Conservation (phyloP, 495 filamentous ascomycete genomes). For the Podospora comata region DNA sequence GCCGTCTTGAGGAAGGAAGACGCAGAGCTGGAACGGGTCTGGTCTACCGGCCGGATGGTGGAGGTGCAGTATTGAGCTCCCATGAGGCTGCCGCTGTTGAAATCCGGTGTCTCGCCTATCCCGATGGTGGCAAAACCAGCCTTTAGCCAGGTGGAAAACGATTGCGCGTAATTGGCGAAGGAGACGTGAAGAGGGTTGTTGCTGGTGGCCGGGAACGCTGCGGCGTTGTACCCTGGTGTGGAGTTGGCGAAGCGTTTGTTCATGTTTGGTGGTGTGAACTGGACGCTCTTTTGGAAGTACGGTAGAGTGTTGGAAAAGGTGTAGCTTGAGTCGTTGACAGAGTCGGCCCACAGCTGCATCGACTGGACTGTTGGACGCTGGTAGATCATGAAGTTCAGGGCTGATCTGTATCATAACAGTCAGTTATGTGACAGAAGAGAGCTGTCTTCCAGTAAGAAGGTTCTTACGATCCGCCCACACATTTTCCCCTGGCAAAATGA, state of each 20-base stretch:
- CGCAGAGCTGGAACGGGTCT: constrained; percentile 27
- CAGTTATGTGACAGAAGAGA: not conserved
- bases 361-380: constrained; percentile 6
- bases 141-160: constrained; percentile 16
- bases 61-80: constrained; percentile 40
- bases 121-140: constrained; percentile 37
- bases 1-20: constrained; percentile 1
- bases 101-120: constrained; percentile 34
- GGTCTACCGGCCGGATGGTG: constrained; percentile 37
- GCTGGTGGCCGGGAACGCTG: constrained; percentile 13
- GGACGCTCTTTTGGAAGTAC: constrained; percentile 8
- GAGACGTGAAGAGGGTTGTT: constrained; percentile 19
- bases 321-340: constrained; percentile 1
- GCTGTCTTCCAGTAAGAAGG: not conserved
- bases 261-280: constrained; percentile 8
- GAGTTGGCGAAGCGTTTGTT: constrained; percentile 9
- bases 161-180: constrained; percentile 20
- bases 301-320: constrained; percentile 4
- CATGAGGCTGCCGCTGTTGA: constrained; percentile 42
- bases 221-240: constrained; percentile 8
- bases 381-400: constrained; percentile 9
- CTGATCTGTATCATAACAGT: not conserved
- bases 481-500: constrained; percentile 11
- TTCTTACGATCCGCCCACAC: constrained; percentile 11
- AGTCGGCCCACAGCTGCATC: constrained; percentile 3